phyloP scores from a whole-genome alignment of 192 early-diverging fungal species.

The Dissophora globulifera region DNA sequence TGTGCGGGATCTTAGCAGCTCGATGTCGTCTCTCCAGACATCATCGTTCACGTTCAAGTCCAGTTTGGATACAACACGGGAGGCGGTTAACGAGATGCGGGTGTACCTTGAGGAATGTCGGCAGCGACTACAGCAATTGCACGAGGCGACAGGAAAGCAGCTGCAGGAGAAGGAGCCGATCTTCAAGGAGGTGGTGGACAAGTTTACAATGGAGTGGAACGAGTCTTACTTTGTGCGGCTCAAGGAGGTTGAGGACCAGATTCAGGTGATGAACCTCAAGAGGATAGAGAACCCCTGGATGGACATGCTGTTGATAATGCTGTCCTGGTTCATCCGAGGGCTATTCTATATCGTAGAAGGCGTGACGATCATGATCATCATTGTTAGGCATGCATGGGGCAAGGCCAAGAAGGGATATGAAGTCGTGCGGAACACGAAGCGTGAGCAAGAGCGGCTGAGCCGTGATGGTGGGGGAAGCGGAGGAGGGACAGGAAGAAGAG shows the following conservation, averaged over 20 bases:
- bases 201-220: conserved; percentile 49
- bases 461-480: neutral
- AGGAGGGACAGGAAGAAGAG: no score
- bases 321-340: conserved; percentile 49
- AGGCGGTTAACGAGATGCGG: conserved; percentile 36
- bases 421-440: conserved; percentile 17
- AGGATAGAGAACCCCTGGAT: conserved; percentile 53
- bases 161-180: conserved; percentile 31
- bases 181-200: conserved; percentile 49
- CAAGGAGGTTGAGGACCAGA: conserved; percentile 51
- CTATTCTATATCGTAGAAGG: conserved; percentile 48
- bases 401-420: conserved; percentile 40
- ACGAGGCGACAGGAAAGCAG: conserved; percentile 27
- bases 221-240: conserved; percentile 46
- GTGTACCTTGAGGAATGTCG: conserved; percentile 36
- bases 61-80: conserved; percentile 30
- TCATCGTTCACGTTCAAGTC: conserved; percentile 20
- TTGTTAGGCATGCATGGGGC: conserved; percentile 34
- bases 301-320: conserved; percentile 51
- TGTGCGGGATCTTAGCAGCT: conserved; percentile 6
- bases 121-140: conserved; percentile 17
- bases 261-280: conserved; percentile 50
- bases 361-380: conserved; percentile 50
- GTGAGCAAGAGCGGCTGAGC: conserved; percentile 9
- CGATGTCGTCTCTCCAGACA: conserved; percentile 27